Base-by-base conservation (phyloP, 2,329 filamentous ascomycete genomes). In the Xylaria digitata region DNA sequence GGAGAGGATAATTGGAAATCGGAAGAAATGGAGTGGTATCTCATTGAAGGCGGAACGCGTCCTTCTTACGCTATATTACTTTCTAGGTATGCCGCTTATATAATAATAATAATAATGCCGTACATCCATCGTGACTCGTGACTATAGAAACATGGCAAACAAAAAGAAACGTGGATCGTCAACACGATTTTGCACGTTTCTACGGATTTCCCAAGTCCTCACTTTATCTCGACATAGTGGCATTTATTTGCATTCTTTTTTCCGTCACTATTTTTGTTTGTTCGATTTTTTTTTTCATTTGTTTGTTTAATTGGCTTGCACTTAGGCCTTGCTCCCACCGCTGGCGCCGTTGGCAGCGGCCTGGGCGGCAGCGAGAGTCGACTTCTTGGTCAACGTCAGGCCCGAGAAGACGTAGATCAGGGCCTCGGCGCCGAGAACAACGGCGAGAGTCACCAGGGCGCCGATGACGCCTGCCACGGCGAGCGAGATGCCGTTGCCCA, bases 381-480 rank as follows among this genome's bases (percentile, higher is more conserved):
- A 81, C 79, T 84, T 85, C 76, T 82, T 85, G 59, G 83, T 82
- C 21, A 86, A 71, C 26, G 82, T 81, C 67, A 86, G 71, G 11
- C 84, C 83, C 6, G 78, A 80, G 6, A 82, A 15, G 17, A 80
- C 72, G 73, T 85, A 77, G 49, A 84, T 74, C 15, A 83, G 74
- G 9, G 76, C 81, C 75, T 85, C 79, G 21, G 83, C 43, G 15
- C 79, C 81, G 46, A 86, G 77, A 17, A 87, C 79, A 11, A 86
- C 83, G 9, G 81, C 80, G 5, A 88, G 78, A 0, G 86, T 86
- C 43, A 92, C 83, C 70, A 94, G 78, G 49, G 93, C 92, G 50
- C 92, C 90, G 57, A 96, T 94, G 5, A 95, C 92, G 58, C 93
- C 93, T 0, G 92, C 93, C n/a, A 94, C 88, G 6, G 87, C 85